Evolutionary conservation across 306 rosid species (phyloP).

Genomic region (Mimosa bimucronata): DNA sequence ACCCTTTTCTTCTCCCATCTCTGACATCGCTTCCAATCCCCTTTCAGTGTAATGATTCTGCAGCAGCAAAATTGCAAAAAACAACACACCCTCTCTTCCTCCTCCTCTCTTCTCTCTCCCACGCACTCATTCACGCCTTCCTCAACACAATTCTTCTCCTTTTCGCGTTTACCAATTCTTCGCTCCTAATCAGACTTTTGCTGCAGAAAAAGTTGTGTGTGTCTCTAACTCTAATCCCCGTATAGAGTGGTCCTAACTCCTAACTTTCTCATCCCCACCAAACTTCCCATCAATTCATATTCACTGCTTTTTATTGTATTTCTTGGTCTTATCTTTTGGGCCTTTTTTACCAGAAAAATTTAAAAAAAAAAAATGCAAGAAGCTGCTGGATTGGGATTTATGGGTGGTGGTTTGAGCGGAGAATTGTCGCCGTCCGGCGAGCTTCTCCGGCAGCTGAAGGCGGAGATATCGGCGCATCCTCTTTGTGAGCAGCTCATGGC

Average conservation of each 20-base stretch:
- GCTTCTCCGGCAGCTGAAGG: constrained; percentile 61
- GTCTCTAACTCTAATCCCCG: constrained; percentile 65
- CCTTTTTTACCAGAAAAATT: background rate
- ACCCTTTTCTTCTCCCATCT: constrained; percentile 18
- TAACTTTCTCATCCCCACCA: constrained; percentile 11
- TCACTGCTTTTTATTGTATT: background rate
- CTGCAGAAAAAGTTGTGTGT: constrained; percentile 69
- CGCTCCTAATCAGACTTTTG: constrained; percentile 51
- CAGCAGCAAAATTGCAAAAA: constrained; percentile 10
- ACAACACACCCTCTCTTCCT: constrained; percentile 17
- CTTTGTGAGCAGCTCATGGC: constrained; percentile 81
- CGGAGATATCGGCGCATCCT: constrained; percentile 92
- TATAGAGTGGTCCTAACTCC: constrained; percentile 53
- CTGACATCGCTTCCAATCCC: constrained; percentile 49
- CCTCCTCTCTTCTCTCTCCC: constrained; percentile 33
- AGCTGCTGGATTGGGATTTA: constrained; percentile 58
- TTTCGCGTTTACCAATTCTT: constrained; percentile 50
- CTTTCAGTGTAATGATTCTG: constrained; percentile 64
- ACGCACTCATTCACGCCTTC: background rate
- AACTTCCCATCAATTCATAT: constrained; percentile 1
- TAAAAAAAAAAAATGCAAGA: constrained; percentile 68
- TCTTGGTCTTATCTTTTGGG: background rate
- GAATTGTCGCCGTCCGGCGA: constrained; percentile 41
- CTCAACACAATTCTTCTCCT: background rate
- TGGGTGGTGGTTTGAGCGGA: constrained; percentile 22